Conservation (phyloP, 2,329 filamentous ascomycete genomes). For the Exserohilum turcica region DNA sequence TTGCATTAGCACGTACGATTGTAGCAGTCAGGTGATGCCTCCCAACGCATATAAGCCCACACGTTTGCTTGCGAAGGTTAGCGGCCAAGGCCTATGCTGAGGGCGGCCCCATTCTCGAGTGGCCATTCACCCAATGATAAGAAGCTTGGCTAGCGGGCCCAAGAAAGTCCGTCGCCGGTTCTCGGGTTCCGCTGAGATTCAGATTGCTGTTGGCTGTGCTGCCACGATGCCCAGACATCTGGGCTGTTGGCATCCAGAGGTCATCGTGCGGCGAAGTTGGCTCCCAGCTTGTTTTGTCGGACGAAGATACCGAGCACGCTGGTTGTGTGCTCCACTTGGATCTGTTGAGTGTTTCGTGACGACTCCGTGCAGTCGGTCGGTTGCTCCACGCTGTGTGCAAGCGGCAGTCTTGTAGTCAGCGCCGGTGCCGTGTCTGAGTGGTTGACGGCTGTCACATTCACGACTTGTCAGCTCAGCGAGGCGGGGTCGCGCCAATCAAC, state of each 20-base stretch:
- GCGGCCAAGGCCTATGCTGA: not conserved
- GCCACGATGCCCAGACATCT: slow-evolving; percentile 40
- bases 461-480: slow-evolving; percentile 8
- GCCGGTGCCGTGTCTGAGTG: slow-evolving; percentile 3
- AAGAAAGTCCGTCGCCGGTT: slow-evolving; percentile 35
- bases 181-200: slow-evolving; percentile 18
- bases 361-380: not conserved
- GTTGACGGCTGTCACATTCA: slow-evolving; percentile 16
- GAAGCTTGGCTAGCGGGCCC: slow-evolving; percentile 43
- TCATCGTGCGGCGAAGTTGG: not conserved
- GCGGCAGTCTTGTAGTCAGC: slow-evolving; percentile 9
- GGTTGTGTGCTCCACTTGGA: slow-evolving; percentile 1
- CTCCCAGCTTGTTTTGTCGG: slow-evolving; percentile 2
- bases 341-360: not conserved
- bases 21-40: slow-evolving; percentile 9
- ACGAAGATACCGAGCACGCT: slow-evolving; percentile 9
- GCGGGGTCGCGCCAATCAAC: slow-evolving; percentile 14
- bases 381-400: not conserved
- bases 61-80: slow-evolving; percentile 6
- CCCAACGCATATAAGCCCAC: not conserved
- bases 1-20: slow-evolving; percentile 3
- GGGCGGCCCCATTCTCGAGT: slow-evolving; percentile 12
- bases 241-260: slow-evolving; percentile 26
- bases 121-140: slow-evolving; percentile 27
- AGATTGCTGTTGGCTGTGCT: slow-evolving; percentile 18